Evolutionary conservation across 2,329 filamentous ascomycete species (phyloP).

Genomic region (Bipolaris zeicola): DNA sequence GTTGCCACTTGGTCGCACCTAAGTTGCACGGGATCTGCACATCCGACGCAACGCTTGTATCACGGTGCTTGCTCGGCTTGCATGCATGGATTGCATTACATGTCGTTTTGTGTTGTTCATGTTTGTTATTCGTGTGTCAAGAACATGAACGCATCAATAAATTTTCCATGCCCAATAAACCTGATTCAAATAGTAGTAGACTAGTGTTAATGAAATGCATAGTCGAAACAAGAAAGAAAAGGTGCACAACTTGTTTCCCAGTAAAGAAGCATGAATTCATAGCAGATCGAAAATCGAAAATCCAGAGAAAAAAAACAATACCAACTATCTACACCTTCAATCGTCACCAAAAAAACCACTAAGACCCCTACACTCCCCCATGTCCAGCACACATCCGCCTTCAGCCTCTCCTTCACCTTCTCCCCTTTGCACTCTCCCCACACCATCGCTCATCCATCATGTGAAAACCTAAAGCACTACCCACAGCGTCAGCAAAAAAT

Average conservation of each 20-base stretch:
- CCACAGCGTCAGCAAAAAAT: background rate
- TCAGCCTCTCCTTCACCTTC: no score
- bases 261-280: conserved; percentile 2
- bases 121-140: background rate
- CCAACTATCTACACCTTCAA: conserved; percentile 4
- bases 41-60: conserved; percentile 9
- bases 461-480: background rate
- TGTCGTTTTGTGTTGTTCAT: conserved; percentile 10
- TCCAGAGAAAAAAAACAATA: background rate
- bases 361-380: no score
- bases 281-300: background rate
- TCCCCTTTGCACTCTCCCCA: background rate
- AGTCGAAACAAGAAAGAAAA: no score
- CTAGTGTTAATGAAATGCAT: no score
- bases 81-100: background rate
- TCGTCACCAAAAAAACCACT: background rate
- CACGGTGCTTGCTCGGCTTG: background rate
- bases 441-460: background rate
- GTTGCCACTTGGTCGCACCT: conserved; percentile 12
- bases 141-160: background rate
- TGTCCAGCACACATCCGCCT: background rate
- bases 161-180: background rate
- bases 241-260: background rate
- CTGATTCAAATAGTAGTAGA: background rate
- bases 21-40: conserved; percentile 14